These are phyloP conservation scores for Picea abies DNA, from an alignment of 83 land plant species.

Conservation along the genomic window DNA sequence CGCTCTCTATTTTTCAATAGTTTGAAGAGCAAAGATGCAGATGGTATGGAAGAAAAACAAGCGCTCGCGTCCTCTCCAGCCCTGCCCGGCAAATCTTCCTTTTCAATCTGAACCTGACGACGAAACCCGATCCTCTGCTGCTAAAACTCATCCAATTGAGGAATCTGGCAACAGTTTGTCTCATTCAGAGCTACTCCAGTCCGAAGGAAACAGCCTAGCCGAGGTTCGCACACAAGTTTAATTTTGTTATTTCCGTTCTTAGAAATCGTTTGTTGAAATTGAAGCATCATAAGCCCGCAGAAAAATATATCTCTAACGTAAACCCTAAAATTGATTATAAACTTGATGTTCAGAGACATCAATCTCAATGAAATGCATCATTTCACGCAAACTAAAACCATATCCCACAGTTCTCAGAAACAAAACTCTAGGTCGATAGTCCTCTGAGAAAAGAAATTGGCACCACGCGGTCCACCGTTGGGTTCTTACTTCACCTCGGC, in stretches of 20 bases:
- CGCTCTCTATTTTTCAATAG: no score
- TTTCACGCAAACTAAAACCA: no score
- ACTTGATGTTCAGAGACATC: no score
- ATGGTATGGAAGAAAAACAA: slow-evolving; percentile 35
- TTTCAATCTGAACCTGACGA: slow-evolving; percentile 15
- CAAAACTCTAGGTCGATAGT: no score
- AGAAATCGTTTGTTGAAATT: background rate
- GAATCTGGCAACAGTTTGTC: background rate
- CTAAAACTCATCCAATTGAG: background rate
- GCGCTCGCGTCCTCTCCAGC: slow-evolving; percentile 13
- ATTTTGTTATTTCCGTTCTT: background rate
- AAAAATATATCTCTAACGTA: background rate
- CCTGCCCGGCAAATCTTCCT: slow-evolving; percentile 24
- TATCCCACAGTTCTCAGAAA: no score
- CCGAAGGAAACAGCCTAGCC: background rate
- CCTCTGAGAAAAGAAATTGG: no score
- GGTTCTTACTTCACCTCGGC: no score
- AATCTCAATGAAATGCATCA: no score
- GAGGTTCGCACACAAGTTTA: background rate
- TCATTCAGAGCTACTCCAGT: background rate
- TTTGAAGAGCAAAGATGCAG: slow-evolving; percentile 20
- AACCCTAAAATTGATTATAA: no score
- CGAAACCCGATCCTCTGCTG: background rate
- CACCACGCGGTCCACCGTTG: no score
- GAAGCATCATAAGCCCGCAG: background rate